Percentiles rank a stretch among this genome's conserved stretches.
Evolutionary conservation across 75 land plant genomes (phyloP).

Genomic region (Gnetum montanum): DNA sequence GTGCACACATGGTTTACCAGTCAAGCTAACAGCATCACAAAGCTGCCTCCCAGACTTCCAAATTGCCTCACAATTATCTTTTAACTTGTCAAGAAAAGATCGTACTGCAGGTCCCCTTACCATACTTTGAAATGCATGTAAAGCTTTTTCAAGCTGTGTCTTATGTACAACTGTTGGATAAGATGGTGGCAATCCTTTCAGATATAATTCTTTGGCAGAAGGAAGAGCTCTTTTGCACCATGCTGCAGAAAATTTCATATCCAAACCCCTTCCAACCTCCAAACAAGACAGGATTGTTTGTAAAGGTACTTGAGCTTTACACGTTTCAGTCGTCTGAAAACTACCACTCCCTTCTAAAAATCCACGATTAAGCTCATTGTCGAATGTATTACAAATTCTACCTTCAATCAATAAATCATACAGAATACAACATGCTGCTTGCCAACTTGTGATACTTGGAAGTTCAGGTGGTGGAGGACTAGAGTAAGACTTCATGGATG

Average conservation of each 20-base stretch:
- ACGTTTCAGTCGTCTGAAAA: slow-evolving; percentile 5
- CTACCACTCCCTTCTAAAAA: slow-evolving; percentile 1
- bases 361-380: slow-evolving; percentile 3
- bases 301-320: slow-evolving; percentile 12
- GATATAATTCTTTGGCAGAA: slow-evolving; percentile 66
- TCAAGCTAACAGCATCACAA: slow-evolving; percentile 95
- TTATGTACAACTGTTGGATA: slow-evolving; percentile 82
- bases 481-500: slow-evolving; percentile 27
- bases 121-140: slow-evolving; percentile 56
- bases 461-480: slow-evolving; percentile 68
- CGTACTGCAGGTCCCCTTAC: slow-evolving; percentile 91
- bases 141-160: slow-evolving; percentile 67
- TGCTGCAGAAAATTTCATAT: slow-evolving; percentile 67
- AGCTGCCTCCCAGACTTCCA: slow-evolving; percentile 90
- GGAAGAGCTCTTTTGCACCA: slow-evolving; percentile 91
- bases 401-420: slow-evolving; percentile 42
- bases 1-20: slow-evolving; percentile 85
- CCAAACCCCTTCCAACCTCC: slow-evolving; percentile 56
- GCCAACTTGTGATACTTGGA: slow-evolving; percentile 67
- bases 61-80: slow-evolving; percentile 69
- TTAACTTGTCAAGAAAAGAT: slow-evolving; percentile 48
- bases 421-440: slow-evolving; percentile 51
- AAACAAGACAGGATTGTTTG: slow-evolving; percentile 36
- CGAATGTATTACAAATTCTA: slow-evolving; percentile 13
- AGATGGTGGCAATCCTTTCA: slow-evolving; percentile 74